These are phyloP conservation scores for Aspergillus olivimuriae DNA, from an alignment of 495 filamentous ascomycete species.

Conservation along the genomic window DNA sequence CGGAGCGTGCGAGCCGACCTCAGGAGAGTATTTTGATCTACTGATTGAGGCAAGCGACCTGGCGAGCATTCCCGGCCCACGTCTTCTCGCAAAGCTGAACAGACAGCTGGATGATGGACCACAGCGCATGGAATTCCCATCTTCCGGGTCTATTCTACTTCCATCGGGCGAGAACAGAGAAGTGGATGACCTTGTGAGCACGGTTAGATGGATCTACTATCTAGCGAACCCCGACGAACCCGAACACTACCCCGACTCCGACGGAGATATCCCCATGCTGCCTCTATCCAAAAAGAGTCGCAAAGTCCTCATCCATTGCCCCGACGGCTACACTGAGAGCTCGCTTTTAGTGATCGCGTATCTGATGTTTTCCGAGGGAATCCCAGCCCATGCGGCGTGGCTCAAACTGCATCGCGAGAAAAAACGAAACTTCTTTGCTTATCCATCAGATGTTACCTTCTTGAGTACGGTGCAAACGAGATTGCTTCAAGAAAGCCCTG, in stretches of 20 bases:
- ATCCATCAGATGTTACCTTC: slow-evolving; percentile 79
- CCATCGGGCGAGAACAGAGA: slow-evolving; percentile 74
- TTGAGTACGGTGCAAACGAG: slow-evolving; percentile 67
- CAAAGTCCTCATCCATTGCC: slow-evolving; percentile 83
- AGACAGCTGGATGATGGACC: slow-evolving; percentile 49
- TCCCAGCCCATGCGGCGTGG: slow-evolving; percentile 79
- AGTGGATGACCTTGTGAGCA: slow-evolving; percentile 74
- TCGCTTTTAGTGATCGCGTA: slow-evolving; percentile 84
- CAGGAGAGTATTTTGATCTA: slow-evolving; percentile 53
- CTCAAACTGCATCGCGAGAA: slow-evolving; percentile 73
- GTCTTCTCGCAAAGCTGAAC: slow-evolving; percentile 51
- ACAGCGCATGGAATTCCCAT: slow-evolving; percentile 77
- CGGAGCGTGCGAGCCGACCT: slow-evolving; percentile 14
- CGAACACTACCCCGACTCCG: slow-evolving; percentile 40
- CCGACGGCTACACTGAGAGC: slow-evolving; percentile 93
- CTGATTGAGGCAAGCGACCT: slow-evolving; percentile 83
- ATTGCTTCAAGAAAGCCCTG: slow-evolving; percentile 53
- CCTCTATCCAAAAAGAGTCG: slow-evolving; percentile 34
- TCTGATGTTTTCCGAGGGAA: slow-evolving; percentile 79
- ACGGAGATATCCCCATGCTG: slow-evolving; percentile 52
- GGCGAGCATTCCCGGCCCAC: slow-evolving; percentile 56
- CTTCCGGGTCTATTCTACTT: slow-evolving; percentile 81
- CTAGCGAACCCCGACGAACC: slow-evolving; percentile 54
- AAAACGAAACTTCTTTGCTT: slow-evolving; percentile 91
- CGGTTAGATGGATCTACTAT: slow-evolving; percentile 83